Percentiles rank a stretch among this genome's conserved stretches.
Evolutionary conservation across 202 grass and related monocot genomes (phyloP).

Genomic region (Setaria viridis): DNA sequence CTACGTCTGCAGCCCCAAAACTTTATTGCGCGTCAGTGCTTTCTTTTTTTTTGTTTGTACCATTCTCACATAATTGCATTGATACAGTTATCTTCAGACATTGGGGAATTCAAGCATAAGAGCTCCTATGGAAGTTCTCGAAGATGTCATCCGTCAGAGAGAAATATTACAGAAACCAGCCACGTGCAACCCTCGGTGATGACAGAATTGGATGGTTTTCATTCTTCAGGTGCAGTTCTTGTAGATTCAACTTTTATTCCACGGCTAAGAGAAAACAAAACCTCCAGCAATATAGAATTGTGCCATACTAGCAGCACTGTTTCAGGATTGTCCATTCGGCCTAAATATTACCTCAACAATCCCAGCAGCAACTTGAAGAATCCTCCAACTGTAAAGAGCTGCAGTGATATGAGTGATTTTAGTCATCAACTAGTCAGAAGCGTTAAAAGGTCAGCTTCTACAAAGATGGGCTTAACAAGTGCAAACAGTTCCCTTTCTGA

Average conservation of each 20-base stretch:
- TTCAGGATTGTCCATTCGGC: neutral
- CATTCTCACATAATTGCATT: neutral
- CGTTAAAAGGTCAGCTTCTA: conserved; percentile 30
- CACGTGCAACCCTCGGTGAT: neutral
- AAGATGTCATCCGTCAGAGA: neutral
- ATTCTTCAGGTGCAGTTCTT: neutral
- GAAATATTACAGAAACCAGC: neutral
- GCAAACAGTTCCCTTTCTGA: conserved; percentile 43
- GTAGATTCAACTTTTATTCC: conserved; percentile 5
- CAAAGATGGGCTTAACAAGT: conserved; percentile 16
- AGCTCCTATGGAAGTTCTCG: neutral
- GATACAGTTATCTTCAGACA: conserved; percentile 20
- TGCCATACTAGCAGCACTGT: neutral
- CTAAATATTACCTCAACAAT: neutral
- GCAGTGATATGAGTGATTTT: conserved; percentile 10
- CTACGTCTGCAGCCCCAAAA: no score
- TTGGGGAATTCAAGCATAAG: conserved; percentile 40
- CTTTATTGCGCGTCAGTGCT: no score
- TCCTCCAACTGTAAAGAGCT: conserved; percentile 21
- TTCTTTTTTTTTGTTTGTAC: no score
- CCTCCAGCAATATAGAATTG: neutral
- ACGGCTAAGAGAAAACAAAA: neutral
- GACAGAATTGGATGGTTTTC: conserved; percentile 15
- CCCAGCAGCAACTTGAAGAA: conserved; percentile 20
- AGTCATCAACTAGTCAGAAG: conserved; percentile 39